Base-by-base conservation (phyloP, 805 yeast species). In the Wickerhamiella cacticola region DNA sequence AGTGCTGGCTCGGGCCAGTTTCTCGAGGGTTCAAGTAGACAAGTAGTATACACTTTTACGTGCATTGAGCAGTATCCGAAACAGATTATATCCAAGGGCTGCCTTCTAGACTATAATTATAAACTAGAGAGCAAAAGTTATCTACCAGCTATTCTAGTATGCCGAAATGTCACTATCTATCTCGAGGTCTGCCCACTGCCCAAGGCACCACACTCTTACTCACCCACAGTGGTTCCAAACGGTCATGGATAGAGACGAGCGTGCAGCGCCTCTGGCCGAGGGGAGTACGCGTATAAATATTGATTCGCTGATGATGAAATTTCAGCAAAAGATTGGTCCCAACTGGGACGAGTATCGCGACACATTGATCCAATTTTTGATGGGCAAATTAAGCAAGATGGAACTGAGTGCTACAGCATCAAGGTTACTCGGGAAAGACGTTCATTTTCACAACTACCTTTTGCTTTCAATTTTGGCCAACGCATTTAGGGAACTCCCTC, bases 301-400 rank as follows among this genome's bases (percentile, higher is more conserved):
- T n/a, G 82, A 79, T 48, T 57, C 63, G 1, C 68, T 87, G 50
- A 84, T 88, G 58, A 71, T 74, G 31, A 85, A 82, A 48, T 76
- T 92, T 52, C 88, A 84, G 53, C 72, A 72, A 46, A 71, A 73
- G 51, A 63, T 89, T 50, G 96, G 96, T 1, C 68, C 72, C 40
- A 75, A 76, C 42, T 89, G 98, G 98, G 89, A 81, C 52, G 74
- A 73, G 50, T 89, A 89, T 63, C 88, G 94, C 53, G 82, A 79
- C 48, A 72, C 84, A 4, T 72, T 92, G 21, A 78, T 89, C 45
- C 67, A 75, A 46, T 89, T 87, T 56, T 68, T 89, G 33, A 63
- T 55, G 58, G 61, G 61, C 15, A 81, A 79, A 60, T 68, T 87
- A 16, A 81, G 95, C 9, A 71, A 95, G 43, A 63, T 64, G 18